phyloP scores from a whole-genome alignment of 179 eudicot species.

The Drosera spatulata region DNA sequence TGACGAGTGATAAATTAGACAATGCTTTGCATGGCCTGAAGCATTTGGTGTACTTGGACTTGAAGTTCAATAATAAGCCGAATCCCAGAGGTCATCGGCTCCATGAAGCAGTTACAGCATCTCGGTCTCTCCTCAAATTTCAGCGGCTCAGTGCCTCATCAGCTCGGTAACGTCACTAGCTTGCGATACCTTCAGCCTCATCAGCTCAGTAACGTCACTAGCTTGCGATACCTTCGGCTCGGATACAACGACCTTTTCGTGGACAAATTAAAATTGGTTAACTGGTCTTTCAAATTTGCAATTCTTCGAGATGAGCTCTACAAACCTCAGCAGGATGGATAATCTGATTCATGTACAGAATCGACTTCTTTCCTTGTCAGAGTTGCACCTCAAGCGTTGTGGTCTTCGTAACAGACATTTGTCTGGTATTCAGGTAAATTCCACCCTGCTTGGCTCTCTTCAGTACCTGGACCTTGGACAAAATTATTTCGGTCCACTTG shows the following conservation, averaged over 20 bases:
- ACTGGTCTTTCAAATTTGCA: constrained; percentile 9
- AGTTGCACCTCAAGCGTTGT: constrained; percentile 9
- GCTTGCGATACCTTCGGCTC: constrained; percentile 14
- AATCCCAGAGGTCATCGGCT: constrained; percentile 22
- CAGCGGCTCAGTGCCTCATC: not conserved
- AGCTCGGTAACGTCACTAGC: constrained; percentile 12
- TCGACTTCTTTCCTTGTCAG: constrained; percentile 13
- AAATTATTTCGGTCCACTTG: constrained; percentile 1
- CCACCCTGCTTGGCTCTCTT: constrained; percentile 8
- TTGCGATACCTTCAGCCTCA: constrained; percentile 15
- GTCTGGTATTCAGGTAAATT: constrained; percentile 4
- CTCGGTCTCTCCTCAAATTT: constrained; percentile 17
- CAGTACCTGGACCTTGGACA: constrained; percentile 14
- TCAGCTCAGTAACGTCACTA: constrained; percentile 18
- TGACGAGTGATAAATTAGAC: constrained; percentile 2
- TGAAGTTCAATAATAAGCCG: constrained; percentile 15
- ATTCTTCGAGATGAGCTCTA: constrained; percentile 12
- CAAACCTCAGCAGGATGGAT: not conserved
- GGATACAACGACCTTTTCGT: not conserved
- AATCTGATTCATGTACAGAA: constrained; percentile 8
- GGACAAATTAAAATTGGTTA: constrained; percentile 10
- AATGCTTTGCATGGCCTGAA: constrained; percentile 9
- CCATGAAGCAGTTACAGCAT: constrained; percentile 12
- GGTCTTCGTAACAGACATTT: constrained; percentile 3
- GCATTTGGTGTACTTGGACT: constrained; percentile 15